phyloP scores from a whole-genome alignment of 768 basidiomycete genomes.

The Lepiota brunneoincarnata region DNA sequence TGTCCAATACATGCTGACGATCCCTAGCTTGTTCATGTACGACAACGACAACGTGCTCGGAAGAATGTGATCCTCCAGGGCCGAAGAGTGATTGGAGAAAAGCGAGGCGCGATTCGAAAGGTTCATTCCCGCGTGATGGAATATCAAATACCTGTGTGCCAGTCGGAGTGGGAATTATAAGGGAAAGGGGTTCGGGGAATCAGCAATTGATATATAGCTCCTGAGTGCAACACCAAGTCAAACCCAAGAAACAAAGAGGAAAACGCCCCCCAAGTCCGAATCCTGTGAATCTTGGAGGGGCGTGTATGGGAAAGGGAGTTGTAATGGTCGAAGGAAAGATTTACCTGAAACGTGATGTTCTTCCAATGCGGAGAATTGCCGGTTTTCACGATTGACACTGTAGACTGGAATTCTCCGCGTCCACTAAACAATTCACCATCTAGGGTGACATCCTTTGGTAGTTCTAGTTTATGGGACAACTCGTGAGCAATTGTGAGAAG shows the following conservation, averaged over 20 bases:
- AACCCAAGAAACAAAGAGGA: too few relatives aligned
- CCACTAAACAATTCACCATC: constrained; percentile 62
- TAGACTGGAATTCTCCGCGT: constrained; percentile 53
- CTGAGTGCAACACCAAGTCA: too few relatives aligned
- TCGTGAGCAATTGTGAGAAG: not conserved
- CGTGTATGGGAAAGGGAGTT: not conserved
- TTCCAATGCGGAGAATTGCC: constrained; percentile 56
- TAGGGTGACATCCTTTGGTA: constrained; percentile 53
- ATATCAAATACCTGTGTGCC: constrained; percentile 54
- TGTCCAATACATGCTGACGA: constrained; percentile 51
- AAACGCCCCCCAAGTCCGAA: too few relatives aligned
- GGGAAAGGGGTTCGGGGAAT: too few relatives aligned
- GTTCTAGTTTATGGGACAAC: too few relatives aligned
- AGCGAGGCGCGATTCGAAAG: constrained; percentile 51
- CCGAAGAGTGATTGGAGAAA: constrained; percentile 46
- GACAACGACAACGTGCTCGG: constrained; percentile 44
- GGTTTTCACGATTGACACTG: constrained; percentile 59
- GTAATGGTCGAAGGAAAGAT: constrained; percentile 1
- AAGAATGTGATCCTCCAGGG: constrained; percentile 38
- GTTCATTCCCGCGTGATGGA: constrained; percentile 42
- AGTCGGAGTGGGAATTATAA: too few relatives aligned
- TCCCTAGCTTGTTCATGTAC: constrained; percentile 42
- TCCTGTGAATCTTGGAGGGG: too few relatives aligned
- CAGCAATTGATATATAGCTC: too few relatives aligned
- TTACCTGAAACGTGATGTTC: constrained; percentile 52